Evolutionary conservation across 176 grass and related monocot genomes (phyloP), one percentile per base, ranked within the genome.

Genomic region (Thinopyrum elongatum): DNA sequence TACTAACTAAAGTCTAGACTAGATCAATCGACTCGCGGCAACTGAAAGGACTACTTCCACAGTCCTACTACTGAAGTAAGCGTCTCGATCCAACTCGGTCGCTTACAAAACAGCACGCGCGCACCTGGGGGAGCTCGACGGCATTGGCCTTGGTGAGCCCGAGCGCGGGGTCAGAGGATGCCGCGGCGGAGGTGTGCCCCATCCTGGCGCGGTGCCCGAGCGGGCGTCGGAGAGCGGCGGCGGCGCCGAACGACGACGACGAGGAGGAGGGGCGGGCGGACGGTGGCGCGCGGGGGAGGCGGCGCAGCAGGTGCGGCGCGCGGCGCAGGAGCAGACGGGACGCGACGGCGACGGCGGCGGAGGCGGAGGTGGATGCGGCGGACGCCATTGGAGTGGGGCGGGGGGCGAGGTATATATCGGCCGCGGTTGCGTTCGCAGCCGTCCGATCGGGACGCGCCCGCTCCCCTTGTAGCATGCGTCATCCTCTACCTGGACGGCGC

Each of bases 71-170:
- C 55, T 22, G 55, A 22, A 58, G 65, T 7, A 69, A 28, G 4
- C 16, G 30, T 35, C 27, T 4, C 4, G 66, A 61, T 39, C 81
- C 35, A 58, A 61, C 1, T 6, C 34, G 47, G 15, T 58, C 13
- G 16, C 68, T 31, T 3, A 19, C 23, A 91, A 30, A 6, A n/a
- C 14, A 19, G 4, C 46, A 35, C 8, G 3, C 30, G 27, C 80
- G 0, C 0, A 98, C 97, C 97, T 99, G 92, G 31, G 90, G 97
- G 55, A 74, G 82, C 82, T 94, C 97, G 14, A 99, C 70, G 81
- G 70, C 59, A 79, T 90, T 90, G 46, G 97, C 65, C 71, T 94
- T 92, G 41, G 97, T 99, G 31, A 99, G 88, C 1, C 97, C 97
- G 60, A 99, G 94, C 72, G 87, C 94, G 61, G 88, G 83, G 10